phyloP scores from a whole-genome alignment of 495 filamentous ascomycete species.

The Penicillium flavigenum region DNA sequence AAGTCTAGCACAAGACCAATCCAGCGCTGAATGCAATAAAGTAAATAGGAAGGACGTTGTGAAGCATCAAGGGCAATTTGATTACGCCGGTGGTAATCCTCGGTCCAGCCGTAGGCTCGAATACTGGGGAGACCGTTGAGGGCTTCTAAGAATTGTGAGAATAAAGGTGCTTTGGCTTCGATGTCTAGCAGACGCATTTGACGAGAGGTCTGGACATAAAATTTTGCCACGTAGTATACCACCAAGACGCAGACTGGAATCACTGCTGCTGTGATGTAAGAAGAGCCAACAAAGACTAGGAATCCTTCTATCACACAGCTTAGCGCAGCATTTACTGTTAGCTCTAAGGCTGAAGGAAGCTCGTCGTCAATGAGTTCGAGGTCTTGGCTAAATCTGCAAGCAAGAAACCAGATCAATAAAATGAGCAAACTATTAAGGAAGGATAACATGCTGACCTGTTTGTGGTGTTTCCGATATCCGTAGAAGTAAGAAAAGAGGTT shows the following conservation, averaged over 20 bases:
- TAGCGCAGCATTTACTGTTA: constrained; percentile 15
- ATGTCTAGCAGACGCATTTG: constrained; percentile 60
- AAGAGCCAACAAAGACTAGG: constrained; percentile 25
- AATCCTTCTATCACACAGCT: constrained; percentile 20
- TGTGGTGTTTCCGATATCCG: constrained; percentile 24
- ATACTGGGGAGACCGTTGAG: constrained; percentile 68
- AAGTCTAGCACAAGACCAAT: constrained; percentile 63
- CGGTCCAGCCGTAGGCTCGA: constrained; percentile 64
- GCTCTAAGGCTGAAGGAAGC: constrained; percentile 27
- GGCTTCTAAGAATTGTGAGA: constrained; percentile 67
- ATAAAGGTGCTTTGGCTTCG: constrained; percentile 60
- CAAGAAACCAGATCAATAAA: neutral
- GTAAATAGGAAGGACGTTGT: constrained; percentile 55
- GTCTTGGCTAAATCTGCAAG: constrained; percentile 28
- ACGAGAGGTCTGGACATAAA: constrained; percentile 40
- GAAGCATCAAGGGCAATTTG: constrained; percentile 58
- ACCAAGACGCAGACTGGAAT: constrained; percentile 21
- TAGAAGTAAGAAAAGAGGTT: constrained; percentile 25
- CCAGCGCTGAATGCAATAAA: constrained; percentile 68
- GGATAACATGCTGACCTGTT: constrained; percentile 15
- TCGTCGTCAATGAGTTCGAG: constrained; percentile 54
- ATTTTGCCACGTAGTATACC: constrained; percentile 24
- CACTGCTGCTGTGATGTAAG: constrained; percentile 20
- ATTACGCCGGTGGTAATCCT: constrained; percentile 59
- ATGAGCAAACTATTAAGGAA: neutral